Conservation (phyloP, 192 early-diverging fungal species). For the Podila epicladia region DNA sequence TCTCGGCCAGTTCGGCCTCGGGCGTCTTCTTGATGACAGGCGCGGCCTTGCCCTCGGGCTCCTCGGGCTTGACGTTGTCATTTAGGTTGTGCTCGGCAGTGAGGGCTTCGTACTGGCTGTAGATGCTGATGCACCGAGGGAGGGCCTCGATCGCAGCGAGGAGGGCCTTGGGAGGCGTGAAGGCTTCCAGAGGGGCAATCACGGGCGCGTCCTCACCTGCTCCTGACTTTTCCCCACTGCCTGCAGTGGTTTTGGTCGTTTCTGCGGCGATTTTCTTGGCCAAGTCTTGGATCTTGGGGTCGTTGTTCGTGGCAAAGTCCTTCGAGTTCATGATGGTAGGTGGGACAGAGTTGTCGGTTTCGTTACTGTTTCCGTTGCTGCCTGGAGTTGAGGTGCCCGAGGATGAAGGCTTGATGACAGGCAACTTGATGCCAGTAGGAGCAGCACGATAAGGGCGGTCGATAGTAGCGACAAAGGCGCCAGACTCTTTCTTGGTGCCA, state of each 20-base stretch:
- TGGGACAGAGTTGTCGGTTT: neutral
- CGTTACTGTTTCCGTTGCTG: neutral
- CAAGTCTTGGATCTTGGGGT: conserved; percentile 39
- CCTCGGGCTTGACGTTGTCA: neutral
- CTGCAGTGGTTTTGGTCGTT: neutral
- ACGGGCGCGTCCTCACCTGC: conserved; percentile 39
- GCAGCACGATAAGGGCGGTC: conserved; percentile 44
- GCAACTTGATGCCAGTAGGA: conserved; percentile 34
- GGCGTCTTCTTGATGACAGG: neutral
- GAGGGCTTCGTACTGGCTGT: conserved; percentile 40
- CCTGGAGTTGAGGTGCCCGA: conserved; percentile 1
- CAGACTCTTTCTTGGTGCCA: neutral
- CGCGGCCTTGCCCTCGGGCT: neutral
- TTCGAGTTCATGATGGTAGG: conserved; percentile 15
- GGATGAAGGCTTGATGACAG: conserved; percentile 6
- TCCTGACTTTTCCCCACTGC: neutral
- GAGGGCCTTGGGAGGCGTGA: conserved; percentile 34
- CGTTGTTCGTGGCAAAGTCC: conserved; percentile 12
- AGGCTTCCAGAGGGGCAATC: conserved; percentile 33
- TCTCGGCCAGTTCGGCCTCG: conserved; percentile 4
- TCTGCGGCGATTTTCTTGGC: neutral
- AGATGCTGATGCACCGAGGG: conserved; percentile 46
- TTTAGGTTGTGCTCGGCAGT: conserved; percentile 23
- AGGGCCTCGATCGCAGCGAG: conserved; percentile 13
- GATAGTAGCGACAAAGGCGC: neutral